These are phyloP conservation scores for Fagus sylvatica DNA, from an alignment of 306 rosid species.

Conservation along the genomic window DNA sequence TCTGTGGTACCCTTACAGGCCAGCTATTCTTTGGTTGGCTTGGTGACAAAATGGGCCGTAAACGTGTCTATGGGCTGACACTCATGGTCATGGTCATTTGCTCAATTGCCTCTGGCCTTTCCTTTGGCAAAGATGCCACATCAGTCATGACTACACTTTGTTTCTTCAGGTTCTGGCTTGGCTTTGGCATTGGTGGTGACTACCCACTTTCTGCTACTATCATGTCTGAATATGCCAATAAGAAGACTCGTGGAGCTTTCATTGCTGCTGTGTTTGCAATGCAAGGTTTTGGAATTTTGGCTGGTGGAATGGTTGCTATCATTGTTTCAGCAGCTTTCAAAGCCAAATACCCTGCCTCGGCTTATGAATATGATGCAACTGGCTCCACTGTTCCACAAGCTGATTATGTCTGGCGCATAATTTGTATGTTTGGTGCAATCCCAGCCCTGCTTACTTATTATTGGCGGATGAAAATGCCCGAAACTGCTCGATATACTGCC, in stretches of 20 bases:
- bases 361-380: slow-evolving; percentile 40
- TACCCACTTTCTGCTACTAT: slow-evolving; percentile 96
- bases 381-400: slow-evolving; percentile 64
- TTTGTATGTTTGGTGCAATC: slow-evolving; percentile 80
- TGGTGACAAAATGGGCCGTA: slow-evolving; percentile 86
- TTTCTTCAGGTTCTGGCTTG: slow-evolving; percentile 90
- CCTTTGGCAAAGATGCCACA: slow-evolving; percentile 55
- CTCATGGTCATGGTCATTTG: slow-evolving; percentile 84
- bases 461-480: slow-evolving; percentile 89
- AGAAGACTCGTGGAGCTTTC: slow-evolving; percentile 79
- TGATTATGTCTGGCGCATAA: slow-evolving; percentile 83
- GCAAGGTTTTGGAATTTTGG: slow-evolving; percentile 89
- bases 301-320: slow-evolving; percentile 79
- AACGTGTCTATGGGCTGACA: slow-evolving; percentile 81
- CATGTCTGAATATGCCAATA: slow-evolving; percentile 92
- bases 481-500: slow-evolving; percentile 92
- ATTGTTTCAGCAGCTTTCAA: slow-evolving; percentile 55
- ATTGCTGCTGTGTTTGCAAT: slow-evolving; percentile 95
- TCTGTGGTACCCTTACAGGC: slow-evolving; percentile 80
- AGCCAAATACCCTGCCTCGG: slow-evolving; percentile 44
- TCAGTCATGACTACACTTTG: slow-evolving; percentile 69
- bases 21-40: slow-evolving; percentile 97
- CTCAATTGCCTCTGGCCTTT: slow-evolving; percentile 77
- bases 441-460: slow-evolving; percentile 77
- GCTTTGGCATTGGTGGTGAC: slow-evolving; percentile 91